Evolutionary conservation across 495 filamentous ascomycete species (phyloP).

Genomic region (Geoglossum glabrum): DNA sequence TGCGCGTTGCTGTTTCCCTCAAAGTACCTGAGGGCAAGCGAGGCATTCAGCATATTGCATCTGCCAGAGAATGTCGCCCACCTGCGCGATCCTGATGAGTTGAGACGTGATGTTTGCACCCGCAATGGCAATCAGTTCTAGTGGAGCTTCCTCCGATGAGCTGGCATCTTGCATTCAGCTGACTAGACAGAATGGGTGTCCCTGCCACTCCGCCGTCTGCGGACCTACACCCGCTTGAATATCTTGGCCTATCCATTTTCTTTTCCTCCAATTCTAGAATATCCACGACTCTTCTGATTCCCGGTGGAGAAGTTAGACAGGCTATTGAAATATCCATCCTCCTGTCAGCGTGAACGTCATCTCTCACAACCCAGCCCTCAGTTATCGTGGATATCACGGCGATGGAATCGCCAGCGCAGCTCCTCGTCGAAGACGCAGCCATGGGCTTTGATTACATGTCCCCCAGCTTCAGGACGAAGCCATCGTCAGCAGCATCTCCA

Average conservation of each 20-base stretch:
- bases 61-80: background rate
- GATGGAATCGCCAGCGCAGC: background rate
- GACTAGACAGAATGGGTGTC: background rate
- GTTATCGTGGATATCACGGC: background rate
- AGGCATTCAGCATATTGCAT: background rate
- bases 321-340: background rate
- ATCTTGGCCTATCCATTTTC: background rate
- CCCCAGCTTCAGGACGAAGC: background rate
- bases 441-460: background rate
- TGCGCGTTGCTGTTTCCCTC: background rate
- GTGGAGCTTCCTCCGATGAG: background rate
- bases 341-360: background rate
- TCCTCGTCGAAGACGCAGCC: background rate
- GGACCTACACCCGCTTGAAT: background rate
- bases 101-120: conserved; percentile 1
- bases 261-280: conserved; percentile 1
- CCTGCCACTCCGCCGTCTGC: background rate
- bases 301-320: background rate
- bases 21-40: background rate
- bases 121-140: conserved; percentile 1
- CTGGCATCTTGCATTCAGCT: conserved; percentile 3
- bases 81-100: conserved; percentile 1
- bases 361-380: background rate
- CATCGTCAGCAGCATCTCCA: background rate
- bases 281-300: background rate